A percentile compares a stretch with the other conserved stretches of the same genome.
phyloP scores from a whole-genome alignment of 495 filamentous ascomycete genomes.

The Rhizodiscina lignyota region DNA sequence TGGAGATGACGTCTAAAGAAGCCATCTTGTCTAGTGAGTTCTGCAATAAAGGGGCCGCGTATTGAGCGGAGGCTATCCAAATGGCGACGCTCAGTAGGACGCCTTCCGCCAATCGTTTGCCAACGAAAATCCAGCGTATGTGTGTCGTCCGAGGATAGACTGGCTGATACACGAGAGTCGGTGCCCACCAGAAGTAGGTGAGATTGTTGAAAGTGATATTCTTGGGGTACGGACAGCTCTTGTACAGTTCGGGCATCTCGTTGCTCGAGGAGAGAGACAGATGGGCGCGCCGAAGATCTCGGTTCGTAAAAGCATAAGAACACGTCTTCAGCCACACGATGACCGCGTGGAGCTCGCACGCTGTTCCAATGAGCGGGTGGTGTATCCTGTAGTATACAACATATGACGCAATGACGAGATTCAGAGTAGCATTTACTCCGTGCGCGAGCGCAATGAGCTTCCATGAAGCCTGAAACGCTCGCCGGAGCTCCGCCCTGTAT shows the following conservation, averaged over 20 bases:
- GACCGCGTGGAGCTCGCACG: constrained; percentile 80
- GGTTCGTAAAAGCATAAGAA: constrained; percentile 92
- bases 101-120: constrained; percentile 64
- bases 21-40: constrained; percentile 81
- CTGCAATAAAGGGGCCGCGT: constrained; percentile 71
- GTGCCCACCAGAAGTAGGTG: constrained; percentile 91
- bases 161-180: constrained; percentile 91
- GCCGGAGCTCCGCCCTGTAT: constrained; percentile 19
- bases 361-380: constrained; percentile 83
- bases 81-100: constrained; percentile 65
- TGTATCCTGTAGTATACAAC: constrained; percentile 80
- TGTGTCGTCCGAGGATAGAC: constrained; percentile 69
- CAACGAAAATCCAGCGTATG: constrained; percentile 74
- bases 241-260: constrained; percentile 63
- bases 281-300: constrained; percentile 79
- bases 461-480: constrained; percentile 40
- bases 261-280: constrained; percentile 44
- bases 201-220: constrained; percentile 83
- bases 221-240: constrained; percentile 65
- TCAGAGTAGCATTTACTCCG: constrained; percentile 66
- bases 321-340: constrained; percentile 92
- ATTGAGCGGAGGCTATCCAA: constrained; percentile 85
- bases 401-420: constrained; percentile 61
- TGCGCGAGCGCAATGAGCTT: constrained; percentile 58
- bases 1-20: constrained; percentile 60